Conservation (phyloP, 176 grass and related monocot genomes). For the Rhynchospora tenuis region DNA sequence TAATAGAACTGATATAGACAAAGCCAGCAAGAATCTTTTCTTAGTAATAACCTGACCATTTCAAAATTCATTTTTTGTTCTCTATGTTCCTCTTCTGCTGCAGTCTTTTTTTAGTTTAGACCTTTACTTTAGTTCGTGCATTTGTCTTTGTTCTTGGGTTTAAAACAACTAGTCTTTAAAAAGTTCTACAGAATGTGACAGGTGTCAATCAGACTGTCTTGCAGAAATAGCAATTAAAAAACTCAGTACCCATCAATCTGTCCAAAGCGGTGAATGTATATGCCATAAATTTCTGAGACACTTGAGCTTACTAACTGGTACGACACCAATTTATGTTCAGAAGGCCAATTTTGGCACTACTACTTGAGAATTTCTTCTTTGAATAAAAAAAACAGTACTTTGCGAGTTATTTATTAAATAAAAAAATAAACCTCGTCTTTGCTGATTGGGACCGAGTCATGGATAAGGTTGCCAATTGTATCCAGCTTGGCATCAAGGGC, state of each 20-base stretch:
- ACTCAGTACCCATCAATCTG: neutral
- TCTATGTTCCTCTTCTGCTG: neutral
- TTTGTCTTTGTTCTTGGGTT: neutral
- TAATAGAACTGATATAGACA: too few species aligned
- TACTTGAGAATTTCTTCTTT: neutral
- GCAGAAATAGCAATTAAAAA: neutral
- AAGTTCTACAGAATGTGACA: neutral
- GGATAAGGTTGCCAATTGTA: conserved; percentile 79
- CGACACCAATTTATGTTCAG: neutral
- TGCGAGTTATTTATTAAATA: neutral
- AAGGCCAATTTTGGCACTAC: neutral
- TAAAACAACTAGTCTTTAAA: neutral
- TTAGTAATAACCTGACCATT: too few species aligned
- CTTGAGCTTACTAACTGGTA: neutral
- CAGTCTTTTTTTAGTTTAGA: neutral
- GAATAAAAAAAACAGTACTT: neutral
- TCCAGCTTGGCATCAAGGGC: conserved; percentile 51
- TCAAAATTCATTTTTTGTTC: too few species aligned
- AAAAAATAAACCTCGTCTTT: conserved; percentile 43
- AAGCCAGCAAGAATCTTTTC: too few species aligned
- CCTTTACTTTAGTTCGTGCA: neutral
- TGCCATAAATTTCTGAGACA: neutral
- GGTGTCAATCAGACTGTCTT: neutral
- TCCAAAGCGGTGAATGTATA: neutral
- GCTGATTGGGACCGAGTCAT: conserved; percentile 59